Base-by-base conservation (phyloP, 176 grass and related monocot genomes). In the Rhynchospora breviuscula region DNA sequence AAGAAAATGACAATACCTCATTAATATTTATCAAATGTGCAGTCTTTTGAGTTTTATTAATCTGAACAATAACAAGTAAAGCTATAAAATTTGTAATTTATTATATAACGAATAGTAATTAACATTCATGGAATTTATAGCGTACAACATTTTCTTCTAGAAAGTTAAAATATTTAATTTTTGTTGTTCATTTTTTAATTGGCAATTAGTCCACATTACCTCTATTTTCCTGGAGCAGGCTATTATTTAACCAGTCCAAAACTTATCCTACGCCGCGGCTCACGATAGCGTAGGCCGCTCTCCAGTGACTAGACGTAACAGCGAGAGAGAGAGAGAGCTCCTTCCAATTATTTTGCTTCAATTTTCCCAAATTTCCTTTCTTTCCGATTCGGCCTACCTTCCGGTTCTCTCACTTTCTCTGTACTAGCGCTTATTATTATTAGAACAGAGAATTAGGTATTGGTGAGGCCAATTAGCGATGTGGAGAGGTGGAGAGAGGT, bases 401-500 rank as follows among this genome's bases (percentile, higher is more conserved):
- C 75, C 52, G n/a, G 3, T 29, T 82, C 87, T 87, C 6, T 79
- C 82, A 59, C 80, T 44, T 48, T 79, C 73, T 72, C 85, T 82
- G 17, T 18, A 48, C 22, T 80, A 44, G 62, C 51, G 79, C 53
- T 87, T 82, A 79, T 45, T 74, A 35, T 87, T 82, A 82, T 45
- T 74, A 35, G 82, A 84, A 22, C 12, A 59, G 43, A 56, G 2
- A 25, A 80, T 79, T 61, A 45, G 80, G 71, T 9, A 52, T 59
- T 4, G 29, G 11, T 13, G 72, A 12, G 8, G 22, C 22, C 85
- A 23, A 18, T 78, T 71, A 79, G 74, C 33, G 72, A 99, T 99
- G 91, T 99, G 96, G 96, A 79, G 91, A 43, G 88, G 91, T 64
- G 85, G 85, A 65, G 91, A 91, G 31, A 91, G 91, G 60, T 79